Evolutionary conservation across 306 rosid species (phyloP), one percentile per base, ranked within the genome.

Genomic region (Pueraria montana): DNA sequence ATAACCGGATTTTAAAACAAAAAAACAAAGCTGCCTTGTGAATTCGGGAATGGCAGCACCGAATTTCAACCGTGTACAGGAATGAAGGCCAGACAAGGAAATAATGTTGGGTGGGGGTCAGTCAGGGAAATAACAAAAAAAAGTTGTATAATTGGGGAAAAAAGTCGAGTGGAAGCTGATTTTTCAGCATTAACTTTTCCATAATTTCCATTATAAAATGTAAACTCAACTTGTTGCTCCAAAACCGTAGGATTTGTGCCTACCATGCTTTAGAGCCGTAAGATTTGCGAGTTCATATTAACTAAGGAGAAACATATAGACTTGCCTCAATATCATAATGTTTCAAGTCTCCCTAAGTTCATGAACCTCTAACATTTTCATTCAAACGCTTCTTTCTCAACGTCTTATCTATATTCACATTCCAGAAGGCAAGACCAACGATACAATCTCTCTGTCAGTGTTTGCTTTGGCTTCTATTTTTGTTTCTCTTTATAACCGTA

Each of bases 161-260:
- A n/a, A n/a, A n/a, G n/a, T n/a, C n/a, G 63, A 68, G 53, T 20
- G 8, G 8, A 18, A 59, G 26, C 69, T 12, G n/a, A 16, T 20
- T 79, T 21, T 64, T 13, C 18, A 52, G 27, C 76, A 10, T 42
- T 63, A 12, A 84, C 38, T 34, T 20, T 24, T 78, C 34, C 42
- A 61, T 59, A 69, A 10, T 55, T 24, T 78, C 24, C 42, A 61
- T 59, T 77, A 10, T 43, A 76, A 26, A 27, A 66, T 53, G 43
- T 1, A 40, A 68, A 76, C 32, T 83, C 87, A 79, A 84, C 63
- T 11, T 72, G 36, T 38, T 78, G 75, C 23, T 38, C 61, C 72
- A 76, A 49, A 42, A 32, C 34, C 24, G n/a, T 55, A 7, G 24
- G 43, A 52, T 40, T 68, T 79, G 45, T 12, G 64, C 76, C 55